A percentile compares a stretch with the other conserved stretches of the same genome.
Evolutionary conservation across 2,329 filamentous ascomycete genomes (phyloP).

Genomic region (Phaeomoniella chlamydospora): DNA sequence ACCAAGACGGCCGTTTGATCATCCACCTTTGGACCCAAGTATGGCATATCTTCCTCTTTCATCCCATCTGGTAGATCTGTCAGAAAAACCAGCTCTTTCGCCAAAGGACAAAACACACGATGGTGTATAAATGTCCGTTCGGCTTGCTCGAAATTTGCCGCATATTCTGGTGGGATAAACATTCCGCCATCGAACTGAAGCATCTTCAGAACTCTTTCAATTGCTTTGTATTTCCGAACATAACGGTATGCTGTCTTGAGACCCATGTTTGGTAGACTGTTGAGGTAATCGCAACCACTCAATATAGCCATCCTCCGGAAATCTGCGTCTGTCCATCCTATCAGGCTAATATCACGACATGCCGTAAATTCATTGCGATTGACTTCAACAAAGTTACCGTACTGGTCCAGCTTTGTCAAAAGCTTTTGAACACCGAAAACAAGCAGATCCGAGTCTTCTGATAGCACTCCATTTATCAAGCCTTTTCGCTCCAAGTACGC

Average conservation of each 20-base stretch:
- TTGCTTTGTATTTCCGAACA: slow-evolving; percentile 76
- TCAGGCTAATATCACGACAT: slow-evolving; percentile 74
- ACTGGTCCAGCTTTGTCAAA: slow-evolving; percentile 85
- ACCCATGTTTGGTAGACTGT: slow-evolving; percentile 70
- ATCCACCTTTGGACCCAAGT: slow-evolving; percentile 62
- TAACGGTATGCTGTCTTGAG: slow-evolving; percentile 87
- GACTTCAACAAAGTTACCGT: slow-evolving; percentile 86
- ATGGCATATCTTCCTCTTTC: slow-evolving; percentile 58
- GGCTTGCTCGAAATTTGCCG: slow-evolving; percentile 68
- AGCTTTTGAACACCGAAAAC: slow-evolving; percentile 88
- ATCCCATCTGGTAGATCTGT: slow-evolving; percentile 51
- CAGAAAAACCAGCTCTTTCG: slow-evolving; percentile 58
- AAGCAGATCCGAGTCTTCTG: slow-evolving; percentile 89
- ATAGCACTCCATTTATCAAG: slow-evolving; percentile 73
- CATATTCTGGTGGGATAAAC: slow-evolving; percentile 65
- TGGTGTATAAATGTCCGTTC: slow-evolving; percentile 90
- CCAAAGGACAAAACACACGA: slow-evolving; percentile 75
- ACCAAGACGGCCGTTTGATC: slow-evolving; percentile 57
- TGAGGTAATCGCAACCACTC: slow-evolving; percentile 91
- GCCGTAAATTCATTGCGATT: slow-evolving; percentile 78
- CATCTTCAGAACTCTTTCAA: slow-evolving; percentile 69
- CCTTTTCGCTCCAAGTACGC: slow-evolving; percentile 84
- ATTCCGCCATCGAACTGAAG: slow-evolving; percentile 82
- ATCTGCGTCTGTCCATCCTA: slow-evolving; percentile 81
- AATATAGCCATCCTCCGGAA: slow-evolving; percentile 94